Base-by-base conservation (phyloP, 2,329 filamentous ascomycete genomes). In the Penicillium sp. region DNA sequence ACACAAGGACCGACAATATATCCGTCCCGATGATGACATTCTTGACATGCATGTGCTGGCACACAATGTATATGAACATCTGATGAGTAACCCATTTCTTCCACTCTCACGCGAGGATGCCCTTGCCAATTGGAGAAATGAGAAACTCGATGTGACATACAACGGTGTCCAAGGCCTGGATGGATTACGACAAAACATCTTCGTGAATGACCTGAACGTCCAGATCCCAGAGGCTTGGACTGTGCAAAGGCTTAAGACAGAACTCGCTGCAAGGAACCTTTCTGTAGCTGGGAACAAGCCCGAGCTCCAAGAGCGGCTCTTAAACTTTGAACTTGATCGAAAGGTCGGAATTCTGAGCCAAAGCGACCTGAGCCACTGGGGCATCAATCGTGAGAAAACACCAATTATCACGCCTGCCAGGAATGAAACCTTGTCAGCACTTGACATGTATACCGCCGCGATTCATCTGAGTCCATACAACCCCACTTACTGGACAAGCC, bases 371-470 rank as follows among this genome's bases (percentile, higher is more conserved):
- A 61, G 58, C 13, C 49, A 65, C n/a, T 72, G 70, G 69, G 63
- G 64, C 0, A 61, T 67, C 22, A 36, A 60, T 22, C 58, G 66
- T 14, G 39, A 53, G 8, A 21, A 55, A 5, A 49, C 59, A 11
- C 44, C 55, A 7, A 22, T 32, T 5, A 45, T 71, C 13, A 52
- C 57, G 5, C 62, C 70, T 2, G 50, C 47, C 21, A 49, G 18
- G 2, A 59, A 42, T 43, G 16, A 32, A 9, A 21, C 47, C 14
- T 56, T 59, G 46, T 50, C 53, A 24, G 53, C 58, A 3, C 55
- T 73, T 9, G 69, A 74, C 27, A 68, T 74, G 64, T 75, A 74
- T 53, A 75, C 72, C 1, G 68, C 65, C 51, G 71, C 70, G 16
- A 68, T 74, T 36, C 51, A 62, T 8, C 49, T 70, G 16, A 72